A percentile compares a stretch with the other conserved stretches of the same genome.
Evolutionary conservation across 176 grass and related monocot genomes (phyloP).

Genomic region (Alloteropsis semialata): DNA sequence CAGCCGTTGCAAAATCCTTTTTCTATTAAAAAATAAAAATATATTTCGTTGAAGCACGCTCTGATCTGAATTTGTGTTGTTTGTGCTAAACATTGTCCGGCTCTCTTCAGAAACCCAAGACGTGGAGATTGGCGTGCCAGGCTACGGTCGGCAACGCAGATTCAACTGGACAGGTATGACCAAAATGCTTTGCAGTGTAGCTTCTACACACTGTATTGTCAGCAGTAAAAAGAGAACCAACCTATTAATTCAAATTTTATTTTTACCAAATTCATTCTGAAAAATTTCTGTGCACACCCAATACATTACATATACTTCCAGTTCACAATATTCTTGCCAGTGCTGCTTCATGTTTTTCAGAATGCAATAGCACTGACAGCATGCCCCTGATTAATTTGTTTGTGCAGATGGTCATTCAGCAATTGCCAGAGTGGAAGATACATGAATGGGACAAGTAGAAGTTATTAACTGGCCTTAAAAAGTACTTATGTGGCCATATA

Average conservation of each 20-base stretch:
- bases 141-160: conserved; percentile 72
- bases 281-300: too few species aligned
- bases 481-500: not conserved
- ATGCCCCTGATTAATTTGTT: not conserved
- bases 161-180: conserved; percentile 71
- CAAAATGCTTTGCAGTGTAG: not conserved
- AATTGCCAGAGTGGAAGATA: conserved; percentile 86
- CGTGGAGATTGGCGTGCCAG: conserved; percentile 94
- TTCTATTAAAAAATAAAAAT: not conserved
- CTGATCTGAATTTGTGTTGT: not conserved
- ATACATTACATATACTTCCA: not conserved
- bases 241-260: not conserved
- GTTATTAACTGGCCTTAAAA: not conserved
- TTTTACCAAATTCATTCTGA: not conserved
- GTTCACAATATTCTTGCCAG: too few species aligned
- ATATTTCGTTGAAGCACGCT: not conserved
- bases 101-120: conserved; percentile 70
- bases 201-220: not conserved
- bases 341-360: not conserved
- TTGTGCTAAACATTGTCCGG: not conserved
- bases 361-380: not conserved
- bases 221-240: not conserved
- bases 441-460: conserved; percentile 71
- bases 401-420: conserved; percentile 79
- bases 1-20: not conserved